Conservation (phyloP, 352 stramenopile species). For the Phytophthora uliginosa region DNA sequence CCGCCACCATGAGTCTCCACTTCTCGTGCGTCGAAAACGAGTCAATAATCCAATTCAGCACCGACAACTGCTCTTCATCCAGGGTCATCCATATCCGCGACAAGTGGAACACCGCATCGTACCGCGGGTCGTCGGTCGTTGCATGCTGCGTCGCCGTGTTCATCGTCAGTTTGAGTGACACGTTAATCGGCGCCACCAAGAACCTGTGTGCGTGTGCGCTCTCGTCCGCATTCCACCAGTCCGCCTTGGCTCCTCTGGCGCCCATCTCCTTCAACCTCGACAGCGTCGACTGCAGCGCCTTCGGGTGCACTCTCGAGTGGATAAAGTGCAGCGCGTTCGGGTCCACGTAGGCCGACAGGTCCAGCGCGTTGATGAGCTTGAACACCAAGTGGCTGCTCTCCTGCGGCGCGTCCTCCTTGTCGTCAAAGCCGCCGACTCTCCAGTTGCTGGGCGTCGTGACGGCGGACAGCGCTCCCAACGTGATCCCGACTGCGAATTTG, state of each 20-base stretch:
- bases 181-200: constrained; percentile 83
- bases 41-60: constrained; percentile 83
- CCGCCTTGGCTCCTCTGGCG: constrained; percentile 52
- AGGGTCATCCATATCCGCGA: constrained; percentile 79
- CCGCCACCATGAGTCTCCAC: constrained; percentile 77
- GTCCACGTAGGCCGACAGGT: constrained; percentile 91
- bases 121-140: constrained; percentile 81
- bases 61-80: constrained; percentile 88
- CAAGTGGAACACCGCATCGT: constrained; percentile 82
- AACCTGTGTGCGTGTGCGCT: constrained; percentile 84
- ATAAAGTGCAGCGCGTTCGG: constrained; percentile 89
- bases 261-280: constrained; percentile 88
- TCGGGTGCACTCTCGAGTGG: constrained; percentile 83
- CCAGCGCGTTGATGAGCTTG: constrained; percentile 89
- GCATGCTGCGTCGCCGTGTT: constrained; percentile 83
- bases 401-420: constrained; percentile 40
- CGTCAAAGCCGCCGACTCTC: constrained; percentile 78
- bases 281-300: constrained; percentile 81
- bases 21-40: constrained; percentile 76
- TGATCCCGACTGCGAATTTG: constrained; percentile 85
- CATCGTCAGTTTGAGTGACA: constrained; percentile 91
- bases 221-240: constrained; percentile 87
- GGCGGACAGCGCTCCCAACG: constrained; percentile 83
- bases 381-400: constrained; percentile 80
- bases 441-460: constrained; percentile 90